Base-by-base conservation (phyloP, 495 filamentous ascomycete genomes). In the Astrothelium subdiscretum region DNA sequence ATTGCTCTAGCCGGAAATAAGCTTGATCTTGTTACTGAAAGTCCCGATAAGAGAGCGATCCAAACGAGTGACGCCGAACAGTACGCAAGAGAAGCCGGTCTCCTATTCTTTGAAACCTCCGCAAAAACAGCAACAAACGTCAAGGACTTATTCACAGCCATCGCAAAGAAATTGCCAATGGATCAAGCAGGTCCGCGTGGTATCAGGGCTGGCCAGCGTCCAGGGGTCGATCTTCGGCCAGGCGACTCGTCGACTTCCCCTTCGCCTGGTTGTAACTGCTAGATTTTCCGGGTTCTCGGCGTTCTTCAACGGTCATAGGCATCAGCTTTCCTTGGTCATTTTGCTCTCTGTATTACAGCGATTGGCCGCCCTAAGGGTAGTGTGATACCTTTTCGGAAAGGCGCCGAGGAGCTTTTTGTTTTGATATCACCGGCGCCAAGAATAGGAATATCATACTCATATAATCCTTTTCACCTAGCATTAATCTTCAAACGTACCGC, bases 1-100 rank as follows among this genome's bases (percentile, higher is more conserved):
- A 98, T 98, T 73, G 94, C 94, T 31, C 83, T 98, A 27, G 94
- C 95, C 31, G 94, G 94, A 52, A 98, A 98, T 81, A 98, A 98
- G 78, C 76, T 95, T 65, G 94, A 98, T 82, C 78, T 98, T 64
- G 94, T 95, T 57, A 86, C 83, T 58, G 90, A 91, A 68, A 85
- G 87, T 65, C 92, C 92, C 27, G 89, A 94, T 72, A 97, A 97
- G 83, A 86, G 94, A 67, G 95, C 91, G 2, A 91, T 98, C 61
- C 71, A 83, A 35, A 87, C 89, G 10, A 85, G 87, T 35, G 95
- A 97, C 70, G 94, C 94, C 66, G 91, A 97, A 72, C 90, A 91
- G 40, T 98, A 97, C 72, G 92, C 92, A 24, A 85, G 83, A 61
- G 94, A 98, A 78, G 90, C 94, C 22, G 90, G 88, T 48, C 79